These are phyloP conservation scores for Hypoxylon fragiforme DNA, from an alignment of 495 filamentous ascomycete species.

Conservation along the genomic window DNA sequence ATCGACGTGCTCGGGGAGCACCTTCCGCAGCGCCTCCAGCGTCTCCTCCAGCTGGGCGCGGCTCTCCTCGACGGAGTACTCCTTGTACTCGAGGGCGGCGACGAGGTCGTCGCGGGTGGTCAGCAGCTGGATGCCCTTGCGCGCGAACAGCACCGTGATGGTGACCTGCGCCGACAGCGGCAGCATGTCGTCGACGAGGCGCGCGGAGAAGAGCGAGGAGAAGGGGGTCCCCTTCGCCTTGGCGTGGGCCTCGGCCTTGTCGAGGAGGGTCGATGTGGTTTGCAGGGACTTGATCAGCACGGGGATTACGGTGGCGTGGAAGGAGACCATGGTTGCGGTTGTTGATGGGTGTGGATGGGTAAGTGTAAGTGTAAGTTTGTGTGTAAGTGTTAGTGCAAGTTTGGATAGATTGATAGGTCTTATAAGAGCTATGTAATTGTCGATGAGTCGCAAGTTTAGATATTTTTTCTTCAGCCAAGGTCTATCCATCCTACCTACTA, in stretches of 20 bases:
- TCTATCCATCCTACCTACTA: no score
- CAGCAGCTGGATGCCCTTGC: constrained; percentile 15
- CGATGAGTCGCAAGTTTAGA: no score
- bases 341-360: not conserved
- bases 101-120: constrained; percentile 3
- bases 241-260: constrained; percentile 33
- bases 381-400: not conserved
- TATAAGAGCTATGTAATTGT: no score
- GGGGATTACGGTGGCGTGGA: constrained; percentile 37
- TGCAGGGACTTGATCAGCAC: constrained; percentile 36
- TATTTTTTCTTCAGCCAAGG: no score
- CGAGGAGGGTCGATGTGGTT: constrained; percentile 34
- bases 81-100: not conserved
- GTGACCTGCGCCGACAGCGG: constrained; percentile 53
- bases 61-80: constrained; percentile 14
- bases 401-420: not conserved
- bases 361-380: not conserved
- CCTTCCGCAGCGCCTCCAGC: constrained; percentile 36
- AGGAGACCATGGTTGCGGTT: constrained; percentile 29
- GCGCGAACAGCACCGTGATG: constrained; percentile 36
- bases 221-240: constrained; percentile 24
- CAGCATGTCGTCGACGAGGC: constrained; percentile 48
- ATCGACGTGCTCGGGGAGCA: constrained; percentile 43
- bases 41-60: constrained; percentile 27
- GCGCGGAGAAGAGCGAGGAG: constrained; percentile 34